Conservation (phyloP, 352 stramenopile species). For the Phytophthora palmivora region DNA sequence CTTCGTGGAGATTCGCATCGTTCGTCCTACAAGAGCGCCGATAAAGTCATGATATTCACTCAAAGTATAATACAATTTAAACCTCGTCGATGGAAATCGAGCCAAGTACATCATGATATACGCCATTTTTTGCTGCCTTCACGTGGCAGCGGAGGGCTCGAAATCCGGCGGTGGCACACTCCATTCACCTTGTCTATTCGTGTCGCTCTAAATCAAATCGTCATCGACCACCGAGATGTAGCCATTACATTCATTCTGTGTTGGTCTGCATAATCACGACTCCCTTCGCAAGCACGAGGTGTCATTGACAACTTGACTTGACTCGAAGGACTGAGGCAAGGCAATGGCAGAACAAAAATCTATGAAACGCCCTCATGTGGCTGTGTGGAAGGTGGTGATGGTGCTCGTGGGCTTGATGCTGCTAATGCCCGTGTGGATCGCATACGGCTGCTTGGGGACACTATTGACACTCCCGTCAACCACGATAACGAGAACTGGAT, state of each 20-base stretch:
- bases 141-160: conserved; percentile 51
- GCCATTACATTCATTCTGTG: conserved; percentile 14
- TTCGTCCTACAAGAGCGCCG: conserved; percentile 4
- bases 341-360: conserved; percentile 18
- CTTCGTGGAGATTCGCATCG: conserved; percentile 8
- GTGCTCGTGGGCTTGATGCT: conserved; percentile 37
- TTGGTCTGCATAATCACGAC: background rate
- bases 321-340: no score
- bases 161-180: conserved; percentile 44
- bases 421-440: conserved; percentile 53
- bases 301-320: background rate
- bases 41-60: conserved; percentile 3
- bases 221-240: conserved; percentile 9
- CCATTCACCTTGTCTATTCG: conserved; percentile 7
- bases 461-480: conserved; percentile 46
- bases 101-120: background rate
- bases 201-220: background rate
- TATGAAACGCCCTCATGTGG: conserved; percentile 29
- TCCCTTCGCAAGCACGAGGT: background rate
- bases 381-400: conserved; percentile 24
- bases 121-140: conserved; percentile 32
- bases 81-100: conserved; percentile 9
- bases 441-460: conserved; percentile 49
- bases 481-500: conserved; percentile 25
- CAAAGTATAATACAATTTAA: background rate